A percentile compares a stretch with the other conserved stretches of the same genome.
Conservation (phyloP, 768 basidiomycete species). For the Gymnopilus junonius region DNA sequence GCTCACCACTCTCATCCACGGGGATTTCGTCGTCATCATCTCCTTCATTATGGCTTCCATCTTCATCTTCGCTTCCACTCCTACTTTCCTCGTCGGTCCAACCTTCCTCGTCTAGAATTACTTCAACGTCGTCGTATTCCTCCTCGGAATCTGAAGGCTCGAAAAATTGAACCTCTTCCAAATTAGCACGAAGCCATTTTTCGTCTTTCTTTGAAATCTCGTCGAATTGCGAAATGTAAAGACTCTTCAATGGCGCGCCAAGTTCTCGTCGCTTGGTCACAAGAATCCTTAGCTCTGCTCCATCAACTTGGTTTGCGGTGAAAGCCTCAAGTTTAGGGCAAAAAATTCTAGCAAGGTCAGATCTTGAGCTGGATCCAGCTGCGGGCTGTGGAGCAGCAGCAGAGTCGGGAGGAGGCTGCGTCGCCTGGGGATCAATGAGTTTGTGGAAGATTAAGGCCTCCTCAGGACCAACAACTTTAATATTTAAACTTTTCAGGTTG, state of each 20-base stretch:
- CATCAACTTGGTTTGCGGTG: conserved; percentile 48
- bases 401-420: neutral
- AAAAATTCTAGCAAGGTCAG: conserved; percentile 28
- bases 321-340: conserved; percentile 59
- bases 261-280: conserved; percentile 44
- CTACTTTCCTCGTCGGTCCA: conserved; percentile 15
- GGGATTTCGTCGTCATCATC: conserved; percentile 31
- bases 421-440: conserved; percentile 22
- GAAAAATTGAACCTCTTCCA: conserved; percentile 59
- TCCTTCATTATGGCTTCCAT: conserved; percentile 15
- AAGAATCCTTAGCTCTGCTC: conserved; percentile 44
- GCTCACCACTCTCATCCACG: conserved; percentile 13
- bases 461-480: conserved; percentile 33
- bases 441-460: conserved; percentile 37
- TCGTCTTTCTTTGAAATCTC: conserved; percentile 44
- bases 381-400: conserved; percentile 7
- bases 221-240: conserved; percentile 53
- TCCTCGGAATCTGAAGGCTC: conserved; percentile 59
- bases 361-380: neutral
- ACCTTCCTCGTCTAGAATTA: conserved; percentile 14
- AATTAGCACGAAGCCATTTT: conserved; percentile 54
- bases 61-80: conserved; percentile 6
- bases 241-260: conserved; percentile 49
- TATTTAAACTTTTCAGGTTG: conserved; percentile 46
- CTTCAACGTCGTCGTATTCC: conserved; percentile 29